A percentile compares a stretch with the other conserved stretches of the same genome.
Conservation (phyloP, 179 eudicot species). For the Silene noctiflora region DNA sequence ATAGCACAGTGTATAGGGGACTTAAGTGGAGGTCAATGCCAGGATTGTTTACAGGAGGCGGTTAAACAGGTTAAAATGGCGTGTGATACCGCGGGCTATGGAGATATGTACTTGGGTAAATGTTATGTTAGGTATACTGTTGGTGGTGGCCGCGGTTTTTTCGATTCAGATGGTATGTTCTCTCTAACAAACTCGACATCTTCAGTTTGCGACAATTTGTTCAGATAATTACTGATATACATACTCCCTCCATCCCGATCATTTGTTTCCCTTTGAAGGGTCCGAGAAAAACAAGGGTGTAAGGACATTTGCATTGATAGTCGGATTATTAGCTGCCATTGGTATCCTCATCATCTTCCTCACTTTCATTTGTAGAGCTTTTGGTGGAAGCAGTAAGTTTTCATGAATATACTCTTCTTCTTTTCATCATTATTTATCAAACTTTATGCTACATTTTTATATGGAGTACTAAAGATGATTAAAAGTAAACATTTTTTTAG, state of each 20-base stretch:
- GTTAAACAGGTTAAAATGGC: slow-evolving; percentile 47
- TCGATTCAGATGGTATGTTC: slow-evolving; percentile 12
- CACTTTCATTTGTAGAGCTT: slow-evolving; percentile 45
- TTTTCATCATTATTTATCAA: not conserved
- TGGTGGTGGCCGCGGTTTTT: slow-evolving; percentile 39
- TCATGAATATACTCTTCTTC: not conserved
- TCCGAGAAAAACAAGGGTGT: slow-evolving; percentile 34
- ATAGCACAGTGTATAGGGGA: slow-evolving; percentile 83
- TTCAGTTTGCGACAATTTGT: too few relatives aligned
- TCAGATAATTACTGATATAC: too few relatives aligned
- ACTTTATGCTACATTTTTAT: too few relatives aligned
- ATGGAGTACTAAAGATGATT: too few relatives aligned
- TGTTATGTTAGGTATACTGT: slow-evolving; percentile 76
- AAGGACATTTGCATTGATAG: slow-evolving; percentile 47
- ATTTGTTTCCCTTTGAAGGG: slow-evolving; percentile 9
- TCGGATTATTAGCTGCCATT: slow-evolving; percentile 47
- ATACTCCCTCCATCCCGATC: too few relatives aligned
- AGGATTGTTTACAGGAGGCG: slow-evolving; percentile 68
- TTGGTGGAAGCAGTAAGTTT: slow-evolving; percentile 38
- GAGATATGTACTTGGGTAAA: slow-evolving; percentile 72
- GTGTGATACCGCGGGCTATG: slow-evolving; percentile 48
- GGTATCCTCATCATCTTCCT: slow-evolving; percentile 46
- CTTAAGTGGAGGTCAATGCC: slow-evolving; percentile 54
- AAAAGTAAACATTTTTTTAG: too few relatives aligned
- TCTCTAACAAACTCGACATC: too few relatives aligned